Percentiles rank a stretch among this genome's conserved stretches.
Conservation (phyloP, 2,329 filamentous ascomycete genomes). For the Trichoderma atroviride region DNA sequence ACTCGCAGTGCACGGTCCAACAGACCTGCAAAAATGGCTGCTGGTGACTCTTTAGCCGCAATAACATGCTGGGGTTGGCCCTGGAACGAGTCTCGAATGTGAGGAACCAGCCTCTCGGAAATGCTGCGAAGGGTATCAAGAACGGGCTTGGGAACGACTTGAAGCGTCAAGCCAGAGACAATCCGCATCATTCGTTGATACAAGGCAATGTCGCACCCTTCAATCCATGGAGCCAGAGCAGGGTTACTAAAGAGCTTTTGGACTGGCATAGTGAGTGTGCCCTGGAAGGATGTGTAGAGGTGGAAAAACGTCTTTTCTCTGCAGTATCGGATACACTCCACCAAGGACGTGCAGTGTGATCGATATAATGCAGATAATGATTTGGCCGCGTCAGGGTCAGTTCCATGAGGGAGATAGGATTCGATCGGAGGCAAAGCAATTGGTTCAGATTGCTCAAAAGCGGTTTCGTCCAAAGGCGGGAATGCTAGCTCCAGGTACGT, state of each 20-base stretch:
- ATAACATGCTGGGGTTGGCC: slow-evolving; percentile 84
- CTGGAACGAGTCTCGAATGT: slow-evolving; percentile 84
- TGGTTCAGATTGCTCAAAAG: slow-evolving; percentile 62
- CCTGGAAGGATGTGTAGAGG: slow-evolving; percentile 91
- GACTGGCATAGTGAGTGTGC: slow-evolving; percentile 93
- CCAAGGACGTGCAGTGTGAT: slow-evolving; percentile 91
- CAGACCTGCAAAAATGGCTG: slow-evolving; percentile 83
- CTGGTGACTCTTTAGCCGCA: slow-evolving; percentile 83
- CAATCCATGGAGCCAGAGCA: slow-evolving; percentile 86
- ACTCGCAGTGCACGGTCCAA: slow-evolving; percentile 86
- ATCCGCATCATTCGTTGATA: slow-evolving; percentile 98
- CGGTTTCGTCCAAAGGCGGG: slow-evolving; percentile 57
- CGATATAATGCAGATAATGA: slow-evolving; percentile 86
- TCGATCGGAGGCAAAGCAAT: slow-evolving; percentile 85
- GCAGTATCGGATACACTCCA: slow-evolving; percentile 94
- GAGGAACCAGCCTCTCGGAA: slow-evolving; percentile 75
- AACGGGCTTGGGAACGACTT: slow-evolving; percentile 87
- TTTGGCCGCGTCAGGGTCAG: slow-evolving; percentile 83
- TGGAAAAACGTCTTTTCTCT: slow-evolving; percentile 97
- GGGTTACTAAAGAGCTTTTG: slow-evolving; percentile 87
- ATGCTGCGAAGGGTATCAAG: slow-evolving; percentile 86
- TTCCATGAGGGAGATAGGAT: slow-evolving; percentile 75
- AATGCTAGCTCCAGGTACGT: slow-evolving; percentile 64
- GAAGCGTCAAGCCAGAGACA: slow-evolving; percentile 82
- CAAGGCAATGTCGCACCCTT: slow-evolving; percentile 91